These are phyloP conservation scores for Crithidia mellificae DNA, from an alignment of 208 protist genomes.

Conservation along the genomic window DNA sequence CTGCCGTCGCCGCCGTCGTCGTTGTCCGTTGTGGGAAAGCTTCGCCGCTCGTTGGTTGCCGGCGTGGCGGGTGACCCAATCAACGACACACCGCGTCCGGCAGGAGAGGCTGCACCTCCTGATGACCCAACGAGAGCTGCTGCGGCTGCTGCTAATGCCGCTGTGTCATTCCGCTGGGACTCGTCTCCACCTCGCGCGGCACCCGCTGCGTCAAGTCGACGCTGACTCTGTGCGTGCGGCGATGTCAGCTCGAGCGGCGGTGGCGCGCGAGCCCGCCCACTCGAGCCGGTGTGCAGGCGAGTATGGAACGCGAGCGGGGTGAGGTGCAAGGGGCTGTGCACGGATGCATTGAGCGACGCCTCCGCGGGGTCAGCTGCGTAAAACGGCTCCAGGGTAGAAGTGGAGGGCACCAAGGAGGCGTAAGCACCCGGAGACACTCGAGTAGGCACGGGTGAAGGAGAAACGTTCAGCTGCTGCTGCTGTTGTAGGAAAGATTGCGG, in stretches of 20 bases:
- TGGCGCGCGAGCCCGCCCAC: neutral
- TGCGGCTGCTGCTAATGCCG: no score
- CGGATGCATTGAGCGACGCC: neutral
- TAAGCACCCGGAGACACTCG: neutral
- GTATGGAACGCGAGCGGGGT: constrained; percentile 15
- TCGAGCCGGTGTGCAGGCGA: neutral
- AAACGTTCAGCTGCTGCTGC: neutral
- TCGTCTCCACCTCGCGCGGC: neutral
- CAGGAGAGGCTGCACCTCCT: no score
- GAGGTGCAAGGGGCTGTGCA: constrained; percentile 20
- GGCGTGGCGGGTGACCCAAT: neutral
- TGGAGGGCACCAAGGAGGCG: neutral
- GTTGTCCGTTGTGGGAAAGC: neutral
- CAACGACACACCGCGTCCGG: neutral
- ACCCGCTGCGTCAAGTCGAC: no score
- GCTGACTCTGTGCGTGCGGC: neutral
- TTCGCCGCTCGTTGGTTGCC: neutral
- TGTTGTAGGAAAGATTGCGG: neutral
- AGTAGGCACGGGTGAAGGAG: neutral
- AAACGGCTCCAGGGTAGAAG: neutral
- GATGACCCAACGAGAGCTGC: no score
- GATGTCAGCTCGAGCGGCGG: constrained; percentile 9
- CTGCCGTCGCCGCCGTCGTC: neutral
- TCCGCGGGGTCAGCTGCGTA: neutral
- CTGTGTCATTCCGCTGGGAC: no score